Evolutionary conservation across 192 early-diverging fungal species (phyloP).

Genomic region (Phlyctochytrium arcticum): DNA sequence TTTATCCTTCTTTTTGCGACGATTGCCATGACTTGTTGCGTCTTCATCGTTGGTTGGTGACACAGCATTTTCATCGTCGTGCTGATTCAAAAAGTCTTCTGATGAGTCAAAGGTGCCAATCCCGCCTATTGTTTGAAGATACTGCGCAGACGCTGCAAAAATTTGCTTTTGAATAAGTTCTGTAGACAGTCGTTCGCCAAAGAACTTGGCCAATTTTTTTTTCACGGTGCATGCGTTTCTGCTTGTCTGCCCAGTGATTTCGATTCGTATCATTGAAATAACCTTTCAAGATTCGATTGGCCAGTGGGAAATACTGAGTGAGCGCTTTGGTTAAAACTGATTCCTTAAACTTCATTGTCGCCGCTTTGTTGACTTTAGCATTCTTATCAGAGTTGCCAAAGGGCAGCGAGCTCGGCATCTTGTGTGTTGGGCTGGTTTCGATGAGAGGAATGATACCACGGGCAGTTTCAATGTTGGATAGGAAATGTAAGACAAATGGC

Average conservation of each 20-base stretch:
- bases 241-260: conserved; percentile 49
- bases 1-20: conserved; percentile 40
- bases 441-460: neutral
- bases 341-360: conserved; percentile 31
- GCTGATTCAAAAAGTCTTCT: neutral
- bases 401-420: neutral
- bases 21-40: neutral
- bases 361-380: neutral
- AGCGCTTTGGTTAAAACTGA: conserved; percentile 19
- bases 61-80: neutral
- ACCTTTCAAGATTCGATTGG: conserved; percentile 19
- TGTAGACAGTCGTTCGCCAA: conserved; percentile 57
- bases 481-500: neutral
- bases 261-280: conserved; percentile 56
- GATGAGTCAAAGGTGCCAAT: neutral
- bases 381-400: neutral
- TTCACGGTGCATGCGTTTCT: conserved; percentile 55
- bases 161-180: conserved; percentile 51
- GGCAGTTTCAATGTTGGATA: conserved; percentile 7
- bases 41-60: neutral
- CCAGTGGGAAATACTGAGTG: conserved; percentile 24
- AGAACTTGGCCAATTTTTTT: conserved; percentile 66
- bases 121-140: neutral
- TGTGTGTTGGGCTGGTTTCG: neutral
- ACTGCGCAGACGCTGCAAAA: neutral